These are phyloP conservation scores for Mycena maculata DNA, from an alignment of 768 basidiomycete species.

Conservation along the genomic window DNA sequence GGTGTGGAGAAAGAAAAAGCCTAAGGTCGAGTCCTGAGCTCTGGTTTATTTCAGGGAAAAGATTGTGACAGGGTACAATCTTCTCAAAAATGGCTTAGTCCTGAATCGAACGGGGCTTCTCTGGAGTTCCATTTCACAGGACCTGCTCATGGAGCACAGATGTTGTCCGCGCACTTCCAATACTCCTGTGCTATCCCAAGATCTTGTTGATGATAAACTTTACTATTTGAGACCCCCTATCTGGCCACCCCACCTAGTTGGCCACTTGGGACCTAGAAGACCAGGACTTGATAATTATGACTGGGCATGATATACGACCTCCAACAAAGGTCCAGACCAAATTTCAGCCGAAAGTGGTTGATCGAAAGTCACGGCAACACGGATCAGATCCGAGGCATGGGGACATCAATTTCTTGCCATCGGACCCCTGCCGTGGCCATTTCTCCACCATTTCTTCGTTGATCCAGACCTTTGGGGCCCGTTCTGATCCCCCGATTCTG, in stretches of 20 bases:
- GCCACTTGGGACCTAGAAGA: neutral
- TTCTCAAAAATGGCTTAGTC: too few species aligned
- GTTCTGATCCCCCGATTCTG: neutral
- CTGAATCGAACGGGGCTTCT: too few species aligned
- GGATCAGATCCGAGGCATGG: neutral
- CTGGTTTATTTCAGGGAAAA: too few species aligned
- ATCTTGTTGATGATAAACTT: too few species aligned
- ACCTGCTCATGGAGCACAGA: too few species aligned
- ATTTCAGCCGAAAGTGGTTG: neutral
- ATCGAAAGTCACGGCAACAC: neutral
- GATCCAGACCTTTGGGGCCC: neutral
- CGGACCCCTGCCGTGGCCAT: neutral
- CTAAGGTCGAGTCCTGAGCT: too few species aligned
- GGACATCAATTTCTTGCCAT: conserved; percentile 1
- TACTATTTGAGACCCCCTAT: neutral
- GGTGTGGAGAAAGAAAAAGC: too few species aligned
- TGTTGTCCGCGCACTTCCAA: too few species aligned
- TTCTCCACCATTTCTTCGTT: conserved; percentile 2
- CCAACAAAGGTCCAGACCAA: neutral
- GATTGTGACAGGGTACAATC: too few species aligned
- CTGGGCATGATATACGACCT: neutral
- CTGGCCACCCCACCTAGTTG: neutral
- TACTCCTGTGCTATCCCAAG: too few species aligned
- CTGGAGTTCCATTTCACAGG: too few species aligned
- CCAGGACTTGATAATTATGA: neutral